Percentiles rank a stretch among this genome's conserved stretches.
These are phyloP conservation scores for Paraphysoderma sedebokerense DNA, from an alignment of 371 early-diverging fungal species.

Conservation along the genomic window DNA sequence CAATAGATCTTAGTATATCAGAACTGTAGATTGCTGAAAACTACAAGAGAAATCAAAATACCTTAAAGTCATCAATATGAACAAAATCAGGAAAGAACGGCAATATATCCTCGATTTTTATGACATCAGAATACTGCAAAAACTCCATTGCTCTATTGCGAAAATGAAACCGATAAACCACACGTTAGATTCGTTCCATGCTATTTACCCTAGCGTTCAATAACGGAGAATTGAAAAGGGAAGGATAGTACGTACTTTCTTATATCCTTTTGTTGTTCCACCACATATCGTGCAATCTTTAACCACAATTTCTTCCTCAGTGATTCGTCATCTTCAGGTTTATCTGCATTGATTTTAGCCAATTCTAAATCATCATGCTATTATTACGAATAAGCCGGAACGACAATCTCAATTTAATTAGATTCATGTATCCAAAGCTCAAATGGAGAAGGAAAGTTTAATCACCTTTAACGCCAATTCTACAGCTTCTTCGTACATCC, in stretches of 20 bases:
- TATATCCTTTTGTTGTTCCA: constrained; percentile 61
- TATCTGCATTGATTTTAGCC: constrained; percentile 76
- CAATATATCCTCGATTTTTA: constrained; percentile 85
- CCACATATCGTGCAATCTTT: constrained; percentile 73
- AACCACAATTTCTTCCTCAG: constrained; percentile 72
- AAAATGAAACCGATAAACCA: background rate
- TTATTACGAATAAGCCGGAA: background rate
- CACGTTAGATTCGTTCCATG: no score
- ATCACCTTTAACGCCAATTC: constrained; percentile 55
- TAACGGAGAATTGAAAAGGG: no score
- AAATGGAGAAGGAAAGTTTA: background rate
- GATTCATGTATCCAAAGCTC: no score
- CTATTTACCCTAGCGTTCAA: no score
- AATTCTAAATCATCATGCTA: constrained; percentile 67
- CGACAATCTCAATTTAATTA: background rate
- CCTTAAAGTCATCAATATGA: constrained; percentile 85
- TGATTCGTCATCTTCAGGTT: constrained; percentile 56
- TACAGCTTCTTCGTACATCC: constrained; percentile 73
- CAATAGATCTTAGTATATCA: no score
- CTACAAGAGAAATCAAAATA: constrained; percentile 2
- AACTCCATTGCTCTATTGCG: constrained; percentile 56
- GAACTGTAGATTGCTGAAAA: background rate
- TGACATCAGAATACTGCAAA: constrained; percentile 51
- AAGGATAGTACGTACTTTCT: constrained; percentile 31
- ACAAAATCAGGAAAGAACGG: constrained; percentile 92